Percentiles rank a stretch among this genome's conserved stretches.
These are phyloP conservation scores for Gnomoniopsis smithogilvyi DNA, from an alignment of 2,329 filamentous ascomycete species.

Conservation along the genomic window DNA sequence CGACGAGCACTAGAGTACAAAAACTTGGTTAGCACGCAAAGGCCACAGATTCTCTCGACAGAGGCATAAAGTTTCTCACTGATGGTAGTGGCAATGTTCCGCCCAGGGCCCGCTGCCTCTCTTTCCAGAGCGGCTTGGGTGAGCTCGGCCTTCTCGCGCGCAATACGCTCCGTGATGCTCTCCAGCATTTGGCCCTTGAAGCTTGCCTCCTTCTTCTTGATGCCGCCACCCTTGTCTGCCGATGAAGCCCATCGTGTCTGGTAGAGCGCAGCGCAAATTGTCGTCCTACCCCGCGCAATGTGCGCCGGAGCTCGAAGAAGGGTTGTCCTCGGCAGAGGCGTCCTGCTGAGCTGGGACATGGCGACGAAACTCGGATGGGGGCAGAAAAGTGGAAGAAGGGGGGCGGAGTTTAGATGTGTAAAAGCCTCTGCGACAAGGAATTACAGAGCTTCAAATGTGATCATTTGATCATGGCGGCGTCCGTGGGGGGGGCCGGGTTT, in stretches of 20 bases:
- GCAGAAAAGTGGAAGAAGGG: background rate
- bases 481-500: too few relatives aligned
- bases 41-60: background rate
- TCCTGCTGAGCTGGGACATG: conserved; percentile 19
- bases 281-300: background rate
- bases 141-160: conserved; percentile 45
- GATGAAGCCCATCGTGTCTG: conserved; percentile 15
- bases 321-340: conserved; percentile 9
- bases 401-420: background rate
- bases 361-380: background rate
- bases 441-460: background rate
- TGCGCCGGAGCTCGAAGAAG: background rate
- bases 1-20: conserved; percentile 46
- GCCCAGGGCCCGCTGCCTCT: conserved; percentile 33
- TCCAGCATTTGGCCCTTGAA: conserved; percentile 55
- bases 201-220: conserved; percentile 21
- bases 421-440: background rate
- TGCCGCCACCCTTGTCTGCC: conserved; percentile 1
- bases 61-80: conserved; percentile 30
- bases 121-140: conserved; percentile 39
- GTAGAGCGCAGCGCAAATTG: background rate
- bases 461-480: background rate
- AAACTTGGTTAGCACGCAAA: background rate
- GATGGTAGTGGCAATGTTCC: conserved; percentile 45
- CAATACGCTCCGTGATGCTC: conserved; percentile 47